Percentiles rank a stretch among this genome's conserved stretches.
phyloP scores from a whole-genome alignment of 192 early-diverging fungal genomes.

The Linnemannia zychae region DNA sequence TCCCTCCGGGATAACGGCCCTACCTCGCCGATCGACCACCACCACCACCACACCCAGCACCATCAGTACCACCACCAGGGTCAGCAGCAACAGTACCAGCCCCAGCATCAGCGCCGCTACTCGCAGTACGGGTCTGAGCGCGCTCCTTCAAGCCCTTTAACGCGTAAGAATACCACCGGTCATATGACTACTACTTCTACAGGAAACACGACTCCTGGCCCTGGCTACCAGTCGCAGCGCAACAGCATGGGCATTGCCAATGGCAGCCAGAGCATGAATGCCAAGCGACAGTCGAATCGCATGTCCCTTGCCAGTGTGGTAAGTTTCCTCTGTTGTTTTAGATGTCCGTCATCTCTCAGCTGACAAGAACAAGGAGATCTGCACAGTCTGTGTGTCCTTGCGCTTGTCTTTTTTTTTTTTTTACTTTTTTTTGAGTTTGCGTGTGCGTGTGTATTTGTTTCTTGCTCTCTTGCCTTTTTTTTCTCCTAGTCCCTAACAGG shows the following conservation, averaged over 20 bases:
- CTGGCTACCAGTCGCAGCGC: slow-evolving; percentile 44
- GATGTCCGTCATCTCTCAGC: neutral
- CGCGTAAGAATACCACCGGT: slow-evolving; percentile 43
- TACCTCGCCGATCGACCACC: slow-evolving; percentile 38
- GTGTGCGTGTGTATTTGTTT: neutral
- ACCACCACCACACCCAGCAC: slow-evolving; percentile 23
- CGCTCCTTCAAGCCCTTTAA: slow-evolving; percentile 36
- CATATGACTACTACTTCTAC: neutral
- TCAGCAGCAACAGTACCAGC: slow-evolving; percentile 21
- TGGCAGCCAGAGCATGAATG: slow-evolving; percentile 36
- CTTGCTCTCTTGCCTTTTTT: neutral
- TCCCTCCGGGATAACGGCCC: slow-evolving; percentile 51
- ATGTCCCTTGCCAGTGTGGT: slow-evolving; percentile 54
- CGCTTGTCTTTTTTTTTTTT: neutral
- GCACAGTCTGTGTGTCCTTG: too few species aligned
- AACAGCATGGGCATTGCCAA: slow-evolving; percentile 44
- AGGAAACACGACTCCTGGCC: slow-evolving; percentile 8
- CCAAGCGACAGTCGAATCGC: slow-evolving; percentile 45
- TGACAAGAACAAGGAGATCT: neutral
- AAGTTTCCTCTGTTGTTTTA: slow-evolving; percentile 8
- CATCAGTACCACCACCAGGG: slow-evolving; percentile 12
- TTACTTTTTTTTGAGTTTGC: neutral
- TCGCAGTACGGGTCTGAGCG: slow-evolving; percentile 55
- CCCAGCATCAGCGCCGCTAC: slow-evolving; percentile 44
- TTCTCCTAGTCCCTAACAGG: too few species aligned